These are phyloP conservation scores for Podaxis pistillaris DNA, from an alignment of 768 basidiomycete genomes.

Conservation along the genomic window DNA sequence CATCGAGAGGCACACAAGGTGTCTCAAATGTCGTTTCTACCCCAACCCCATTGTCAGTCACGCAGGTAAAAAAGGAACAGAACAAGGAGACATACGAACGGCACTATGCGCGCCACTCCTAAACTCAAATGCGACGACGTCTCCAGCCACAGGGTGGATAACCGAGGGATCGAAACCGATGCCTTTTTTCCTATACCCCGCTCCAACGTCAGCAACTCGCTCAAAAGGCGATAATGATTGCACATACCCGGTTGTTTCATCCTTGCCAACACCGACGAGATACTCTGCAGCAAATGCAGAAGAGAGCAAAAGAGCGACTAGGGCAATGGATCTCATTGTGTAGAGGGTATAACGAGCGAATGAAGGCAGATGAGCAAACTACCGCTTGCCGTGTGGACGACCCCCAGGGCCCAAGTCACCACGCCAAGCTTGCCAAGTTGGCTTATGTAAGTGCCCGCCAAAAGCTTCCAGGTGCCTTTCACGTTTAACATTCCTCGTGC, in stretches of 20 bases:
- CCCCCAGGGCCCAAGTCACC: too few species aligned
- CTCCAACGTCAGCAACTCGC: not conserved
- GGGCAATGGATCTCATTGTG: constrained; percentile 6
- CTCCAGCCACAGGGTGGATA: constrained; percentile 33
- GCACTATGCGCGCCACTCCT: constrained; percentile 37
- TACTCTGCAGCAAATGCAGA: constrained; percentile 29
- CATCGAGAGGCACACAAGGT: constrained; percentile 32
- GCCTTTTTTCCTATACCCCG: constrained; percentile 33
- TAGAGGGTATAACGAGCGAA: too few species aligned
- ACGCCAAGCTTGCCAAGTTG: too few species aligned
- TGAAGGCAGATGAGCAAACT: too few species aligned
- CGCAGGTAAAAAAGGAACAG: too few species aligned
- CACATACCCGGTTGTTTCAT: constrained; percentile 38
- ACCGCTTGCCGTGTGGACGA: too few species aligned
- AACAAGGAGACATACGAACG: constrained; percentile 30
- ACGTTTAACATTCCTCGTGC: too few species aligned
- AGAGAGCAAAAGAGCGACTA: constrained; percentile 22
- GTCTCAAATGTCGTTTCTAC: constrained; percentile 36
- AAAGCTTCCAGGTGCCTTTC: too few species aligned
- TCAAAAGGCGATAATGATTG: not conserved
- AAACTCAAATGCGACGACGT: constrained; percentile 37
- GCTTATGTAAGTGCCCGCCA: too few species aligned
- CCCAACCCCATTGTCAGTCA: not conserved
- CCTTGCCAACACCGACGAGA: constrained; percentile 38
- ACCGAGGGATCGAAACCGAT: constrained; percentile 41